Evolutionary conservation across 441 rosid genomes (phyloP).

Genomic region (Mallotus japonicus): DNA sequence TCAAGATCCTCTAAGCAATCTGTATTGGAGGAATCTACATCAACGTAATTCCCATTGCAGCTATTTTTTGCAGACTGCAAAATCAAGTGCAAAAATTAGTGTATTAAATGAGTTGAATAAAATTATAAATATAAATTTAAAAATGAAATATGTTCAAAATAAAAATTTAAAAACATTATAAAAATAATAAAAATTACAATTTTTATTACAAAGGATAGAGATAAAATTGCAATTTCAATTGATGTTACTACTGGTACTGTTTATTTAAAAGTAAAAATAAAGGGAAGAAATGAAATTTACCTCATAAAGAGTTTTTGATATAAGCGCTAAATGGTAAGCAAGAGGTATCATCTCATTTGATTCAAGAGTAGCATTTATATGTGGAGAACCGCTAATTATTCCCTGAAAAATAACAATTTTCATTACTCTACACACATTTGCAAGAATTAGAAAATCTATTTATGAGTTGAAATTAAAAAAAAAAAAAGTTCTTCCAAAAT

Average conservation of each 20-base stretch:
- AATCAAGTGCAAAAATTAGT: background rate
- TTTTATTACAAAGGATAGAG: too few relatives aligned
- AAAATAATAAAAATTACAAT: too few relatives aligned
- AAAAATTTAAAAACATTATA: too few relatives aligned
- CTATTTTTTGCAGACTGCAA: conserved; percentile 29
- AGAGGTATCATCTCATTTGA: conserved; percentile 13
- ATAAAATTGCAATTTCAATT: too few relatives aligned
- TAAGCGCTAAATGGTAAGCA: conserved; percentile 28
- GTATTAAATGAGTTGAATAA: too few relatives aligned
- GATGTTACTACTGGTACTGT: too few relatives aligned
- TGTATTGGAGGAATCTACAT: conserved; percentile 13
- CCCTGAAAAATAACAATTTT: conserved; percentile 25
- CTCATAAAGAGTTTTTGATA: conserved; percentile 27
- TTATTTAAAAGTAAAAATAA: too few relatives aligned
- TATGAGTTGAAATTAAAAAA: background rate
- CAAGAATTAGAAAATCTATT: too few relatives aligned
- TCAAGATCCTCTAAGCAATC: conserved; percentile 22
- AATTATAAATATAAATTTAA: too few relatives aligned
- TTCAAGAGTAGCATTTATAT: conserved; percentile 20
- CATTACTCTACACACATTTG: too few relatives aligned
- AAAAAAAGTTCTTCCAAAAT: background rate
- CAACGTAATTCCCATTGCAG: conserved; percentile 27
- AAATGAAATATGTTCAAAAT: too few relatives aligned
- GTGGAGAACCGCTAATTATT: conserved; percentile 27
- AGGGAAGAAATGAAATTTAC: conserved; percentile 4